phyloP scores from a whole-genome alignment of 2,329 filamentous ascomycete genomes.

The Colletotrichum spinosum region DNA sequence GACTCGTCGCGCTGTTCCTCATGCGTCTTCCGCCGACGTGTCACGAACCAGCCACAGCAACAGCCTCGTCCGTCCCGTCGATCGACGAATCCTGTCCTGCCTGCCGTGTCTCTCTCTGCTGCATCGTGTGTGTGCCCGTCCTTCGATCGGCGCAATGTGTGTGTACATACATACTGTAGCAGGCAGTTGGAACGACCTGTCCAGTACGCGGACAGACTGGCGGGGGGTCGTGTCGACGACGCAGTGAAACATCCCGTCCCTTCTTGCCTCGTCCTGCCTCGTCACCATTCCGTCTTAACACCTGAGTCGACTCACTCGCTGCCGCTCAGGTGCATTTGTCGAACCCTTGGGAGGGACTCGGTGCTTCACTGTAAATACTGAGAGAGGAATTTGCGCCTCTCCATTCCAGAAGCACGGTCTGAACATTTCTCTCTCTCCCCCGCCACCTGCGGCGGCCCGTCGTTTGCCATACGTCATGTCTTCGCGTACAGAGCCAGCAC shows the following conservation, averaged over 20 bases:
- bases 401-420: slow-evolving; percentile 7
- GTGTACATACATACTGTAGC: not conserved
- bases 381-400: too few species aligned
- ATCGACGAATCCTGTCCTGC: slow-evolving; percentile 6
- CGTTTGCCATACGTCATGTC: too few species aligned
- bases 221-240: not conserved
- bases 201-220: not conserved
- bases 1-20: slow-evolving; percentile 6
- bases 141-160: slow-evolving; percentile 3
- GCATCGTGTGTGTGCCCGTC: not conserved
- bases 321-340: slow-evolving; percentile 1
- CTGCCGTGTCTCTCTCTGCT: not conserved
- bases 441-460: too few species aligned
- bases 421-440: too few species aligned
- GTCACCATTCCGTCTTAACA: slow-evolving; percentile 6
- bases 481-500: too few species aligned
- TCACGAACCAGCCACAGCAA: slow-evolving; percentile 21
- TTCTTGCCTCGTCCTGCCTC: slow-evolving; percentile 4
- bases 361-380: too few species aligned
- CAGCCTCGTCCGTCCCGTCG: slow-evolving; percentile 8
- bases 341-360: not conserved
- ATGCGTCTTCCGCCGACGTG: slow-evolving; percentile 4
- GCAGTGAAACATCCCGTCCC: slow-evolving; percentile 4
- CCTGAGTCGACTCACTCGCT: not conserved
- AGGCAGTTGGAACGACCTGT: not conserved